A percentile compares a stretch with the other conserved stretches of the same genome.
Conservation (phyloP, 1,284 basidiomycete species). For the Pyrrhoderma lamaoense region DNA sequence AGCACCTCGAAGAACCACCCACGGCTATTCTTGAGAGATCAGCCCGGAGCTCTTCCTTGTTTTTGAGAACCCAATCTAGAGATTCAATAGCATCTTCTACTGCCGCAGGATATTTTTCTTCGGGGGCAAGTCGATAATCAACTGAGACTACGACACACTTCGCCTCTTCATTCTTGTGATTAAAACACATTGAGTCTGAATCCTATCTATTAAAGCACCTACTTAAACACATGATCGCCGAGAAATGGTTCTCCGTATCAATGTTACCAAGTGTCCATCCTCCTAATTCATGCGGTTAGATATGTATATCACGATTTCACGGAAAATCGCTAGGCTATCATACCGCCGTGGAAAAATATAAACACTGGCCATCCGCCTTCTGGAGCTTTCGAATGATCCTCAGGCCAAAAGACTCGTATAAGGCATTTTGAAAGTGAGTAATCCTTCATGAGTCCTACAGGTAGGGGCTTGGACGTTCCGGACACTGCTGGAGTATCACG, state of each 20-base stretch:
- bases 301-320: neutral
- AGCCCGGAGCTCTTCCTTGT: conserved; percentile 33
- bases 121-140: conserved; percentile 70
- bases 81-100: conserved; percentile 66
- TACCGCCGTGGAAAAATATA: conserved; percentile 56
- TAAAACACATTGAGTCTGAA: conserved; percentile 24
- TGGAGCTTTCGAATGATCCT: conserved; percentile 34
- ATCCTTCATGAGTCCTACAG: conserved; percentile 47
- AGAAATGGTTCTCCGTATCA: conserved; percentile 49
- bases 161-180: conserved; percentile 26
- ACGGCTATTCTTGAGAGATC: conserved; percentile 41
- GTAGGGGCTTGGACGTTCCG: conserved; percentile 45
- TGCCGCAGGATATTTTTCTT: conserved; percentile 66
- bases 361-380: conserved; percentile 52
- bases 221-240: conserved; percentile 53
- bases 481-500: conserved; percentile 48
- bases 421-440: conserved; percentile 39
- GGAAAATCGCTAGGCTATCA: conserved; percentile 18
- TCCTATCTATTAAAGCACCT: conserved; percentile 27
- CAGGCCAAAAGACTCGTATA: conserved; percentile 52
- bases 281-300: conserved; percentile 30
- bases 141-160: conserved; percentile 51
- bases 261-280: conserved; percentile 68
- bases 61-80: conserved; percentile 50
- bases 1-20: conserved; percentile 64